Conservation (phyloP, 176 grass and related monocot species). For the Areca catechu region DNA sequence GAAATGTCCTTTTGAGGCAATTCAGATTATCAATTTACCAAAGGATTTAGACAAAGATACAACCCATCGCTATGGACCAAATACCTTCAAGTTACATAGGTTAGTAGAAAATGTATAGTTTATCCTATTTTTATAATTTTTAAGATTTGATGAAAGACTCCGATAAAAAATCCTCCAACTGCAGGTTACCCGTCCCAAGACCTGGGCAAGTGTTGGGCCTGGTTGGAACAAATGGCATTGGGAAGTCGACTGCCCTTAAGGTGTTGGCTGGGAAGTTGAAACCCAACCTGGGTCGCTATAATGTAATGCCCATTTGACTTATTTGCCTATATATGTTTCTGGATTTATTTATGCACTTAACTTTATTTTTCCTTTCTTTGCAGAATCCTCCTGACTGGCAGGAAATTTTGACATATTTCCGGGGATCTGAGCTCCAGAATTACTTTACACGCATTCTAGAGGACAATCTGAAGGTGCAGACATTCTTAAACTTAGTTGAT, state of each 20-base stretch:
- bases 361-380: conserved; percentile 17
- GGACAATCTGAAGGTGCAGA: conserved; percentile 63
- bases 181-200: conserved; percentile 65
- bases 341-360: no score
- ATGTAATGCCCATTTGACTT: conserved; percentile 28
- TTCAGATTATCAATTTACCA: conserved; percentile 79
- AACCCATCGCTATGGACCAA: conserved; percentile 81
- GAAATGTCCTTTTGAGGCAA: conserved; percentile 86
- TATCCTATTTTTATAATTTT: not conserved
- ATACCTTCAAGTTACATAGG: conserved; percentile 85
- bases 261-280: conserved; percentile 70
- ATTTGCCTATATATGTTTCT: not conserved
- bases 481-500: no score
- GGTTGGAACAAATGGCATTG: conserved; percentile 75
- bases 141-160: conserved; percentile 4
- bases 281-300: conserved; percentile 74
- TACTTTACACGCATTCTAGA: conserved; percentile 64
- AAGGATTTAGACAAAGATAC: conserved; percentile 69
- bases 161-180: not conserved
- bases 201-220: conserved; percentile 70
- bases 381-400: conserved; percentile 70
- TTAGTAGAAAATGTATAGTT: conserved; percentile 1
- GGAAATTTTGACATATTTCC: conserved; percentile 69
- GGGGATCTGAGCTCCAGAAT: conserved; percentile 71
- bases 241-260: conserved; percentile 75